phyloP scores from a whole-genome alignment of 164 flowering plant genomes.

The Cinnamomum micranthum region DNA sequence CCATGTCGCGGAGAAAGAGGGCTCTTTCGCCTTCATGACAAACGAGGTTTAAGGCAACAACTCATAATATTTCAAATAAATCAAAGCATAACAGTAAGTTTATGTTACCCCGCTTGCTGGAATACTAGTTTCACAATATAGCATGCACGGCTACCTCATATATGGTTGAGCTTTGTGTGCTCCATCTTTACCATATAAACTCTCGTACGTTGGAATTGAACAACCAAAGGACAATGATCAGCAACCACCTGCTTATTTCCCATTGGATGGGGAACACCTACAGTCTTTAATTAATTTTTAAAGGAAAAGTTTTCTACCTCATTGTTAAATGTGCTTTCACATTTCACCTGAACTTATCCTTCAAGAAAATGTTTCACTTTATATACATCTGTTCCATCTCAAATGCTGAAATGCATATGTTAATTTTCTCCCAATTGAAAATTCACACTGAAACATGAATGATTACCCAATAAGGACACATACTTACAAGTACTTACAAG shows the following conservation, averaged over 20 bases:
- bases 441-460: not conserved
- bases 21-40: conserved; percentile 48
- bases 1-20: conserved; percentile 66
- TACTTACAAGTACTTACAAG: too few species aligned
- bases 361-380: conserved; percentile 8
- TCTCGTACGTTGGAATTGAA: conserved; percentile 57
- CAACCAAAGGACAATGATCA: conserved; percentile 60
- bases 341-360: too few species aligned
- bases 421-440: conserved; percentile 11
- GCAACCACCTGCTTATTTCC: conserved; percentile 78
- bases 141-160: conserved; percentile 72
- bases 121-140: conserved; percentile 12
- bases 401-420: not conserved
- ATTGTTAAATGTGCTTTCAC: conserved; percentile 9
- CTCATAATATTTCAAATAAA: not conserved
- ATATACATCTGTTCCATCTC: conserved; percentile 5
- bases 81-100: not conserved
- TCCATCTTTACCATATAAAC: conserved; percentile 75
- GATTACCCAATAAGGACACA: too few species aligned
- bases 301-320: conserved; percentile 17
- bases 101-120: not conserved
- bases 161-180: conserved; percentile 59
- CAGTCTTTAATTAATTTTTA: conserved; percentile 22
- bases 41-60: not conserved
- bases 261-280: conserved; percentile 45